These are phyloP conservation scores for Sporothrix brasiliensis DNA, from an alignment of 2,329 filamentous ascomycete species.

Conservation along the genomic window DNA sequence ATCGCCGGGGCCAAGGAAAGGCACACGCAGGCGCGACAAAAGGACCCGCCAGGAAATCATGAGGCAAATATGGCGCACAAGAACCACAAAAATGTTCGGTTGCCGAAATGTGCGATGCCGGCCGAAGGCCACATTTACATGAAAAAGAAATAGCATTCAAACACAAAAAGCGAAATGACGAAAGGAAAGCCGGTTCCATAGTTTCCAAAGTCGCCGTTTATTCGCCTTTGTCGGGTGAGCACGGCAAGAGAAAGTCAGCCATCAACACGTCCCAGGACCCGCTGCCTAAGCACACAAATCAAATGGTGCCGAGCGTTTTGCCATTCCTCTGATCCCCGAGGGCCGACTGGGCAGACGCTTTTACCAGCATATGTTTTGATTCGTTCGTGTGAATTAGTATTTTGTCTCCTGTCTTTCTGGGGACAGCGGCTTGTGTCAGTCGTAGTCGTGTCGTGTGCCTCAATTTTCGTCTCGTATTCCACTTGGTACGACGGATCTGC, in stretches of 20 bases:
- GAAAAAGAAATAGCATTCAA: not conserved
- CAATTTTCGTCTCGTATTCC: not conserved
- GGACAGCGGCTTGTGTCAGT: not conserved
- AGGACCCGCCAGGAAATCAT: not conserved
- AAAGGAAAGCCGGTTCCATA: slow-evolving; percentile 2
- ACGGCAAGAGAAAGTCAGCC: not conserved
- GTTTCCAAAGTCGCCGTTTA: not conserved
- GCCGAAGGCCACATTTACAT: not conserved
- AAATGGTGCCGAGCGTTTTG: slow-evolving; percentile 22
- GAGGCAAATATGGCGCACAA: not conserved
- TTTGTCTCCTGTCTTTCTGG: not conserved
- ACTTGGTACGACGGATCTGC: slow-evolving; percentile 10
- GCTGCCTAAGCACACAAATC: not conserved
- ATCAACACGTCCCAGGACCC: not conserved
- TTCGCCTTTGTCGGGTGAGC: not conserved
- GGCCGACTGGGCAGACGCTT: slow-evolving; percentile 27
- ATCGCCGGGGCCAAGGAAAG: not conserved
- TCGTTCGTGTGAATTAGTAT: too few species aligned
- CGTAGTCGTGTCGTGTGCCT: slow-evolving; percentile 2
- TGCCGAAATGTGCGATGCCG: slow-evolving; percentile 11
- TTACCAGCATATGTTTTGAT: not conserved
- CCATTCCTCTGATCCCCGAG: slow-evolving; percentile 2
- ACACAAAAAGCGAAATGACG: not conserved
- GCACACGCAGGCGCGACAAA: not conserved
- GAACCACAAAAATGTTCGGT: not conserved